Percentiles rank a stretch among this genome's conserved stretches.
Evolutionary conservation across 306 rosid species (phyloP).

Genomic region (Crotalaria pallida): DNA sequence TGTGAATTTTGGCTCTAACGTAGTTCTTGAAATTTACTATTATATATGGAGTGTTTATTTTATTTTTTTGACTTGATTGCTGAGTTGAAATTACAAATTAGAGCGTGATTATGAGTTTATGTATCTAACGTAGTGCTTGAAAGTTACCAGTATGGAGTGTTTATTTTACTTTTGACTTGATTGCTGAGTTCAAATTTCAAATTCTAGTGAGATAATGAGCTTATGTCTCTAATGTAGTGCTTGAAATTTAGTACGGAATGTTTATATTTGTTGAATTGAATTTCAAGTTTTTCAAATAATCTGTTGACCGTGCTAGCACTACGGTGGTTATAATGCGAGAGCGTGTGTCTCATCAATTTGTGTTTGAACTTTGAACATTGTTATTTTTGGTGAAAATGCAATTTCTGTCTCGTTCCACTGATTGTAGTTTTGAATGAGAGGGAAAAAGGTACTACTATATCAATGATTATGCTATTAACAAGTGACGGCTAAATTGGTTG

Average conservation of each 20-base stretch:
- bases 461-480: neutral
- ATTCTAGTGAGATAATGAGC: conserved; percentile 10
- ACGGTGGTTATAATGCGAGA: neutral
- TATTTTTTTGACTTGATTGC: too few relatives aligned
- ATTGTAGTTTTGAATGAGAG: conserved; percentile 1
- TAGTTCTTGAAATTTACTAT: neutral
- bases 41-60: too few relatives aligned
- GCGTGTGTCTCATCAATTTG: neutral
- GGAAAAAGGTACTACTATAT: neutral
- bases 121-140: too few relatives aligned
- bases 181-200: conserved; percentile 24
- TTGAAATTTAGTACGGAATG: neutral
- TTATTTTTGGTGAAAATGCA: neutral
- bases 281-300: neutral
- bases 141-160: too few relatives aligned
- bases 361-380: neutral
- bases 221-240: neutral
- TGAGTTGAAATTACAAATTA: too few relatives aligned
- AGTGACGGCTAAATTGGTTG: neutral
- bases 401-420: neutral
- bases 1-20: neutral
- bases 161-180: neutral
- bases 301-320: conserved; percentile 1
- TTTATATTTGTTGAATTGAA: neutral
- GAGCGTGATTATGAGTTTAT: too few relatives aligned